Percentiles rank a stretch among this genome's conserved stretches.
These are phyloP conservation scores for Wallacemonas sp. DNA, from an alignment of 208 protist genomes.

Conservation along the genomic window DNA sequence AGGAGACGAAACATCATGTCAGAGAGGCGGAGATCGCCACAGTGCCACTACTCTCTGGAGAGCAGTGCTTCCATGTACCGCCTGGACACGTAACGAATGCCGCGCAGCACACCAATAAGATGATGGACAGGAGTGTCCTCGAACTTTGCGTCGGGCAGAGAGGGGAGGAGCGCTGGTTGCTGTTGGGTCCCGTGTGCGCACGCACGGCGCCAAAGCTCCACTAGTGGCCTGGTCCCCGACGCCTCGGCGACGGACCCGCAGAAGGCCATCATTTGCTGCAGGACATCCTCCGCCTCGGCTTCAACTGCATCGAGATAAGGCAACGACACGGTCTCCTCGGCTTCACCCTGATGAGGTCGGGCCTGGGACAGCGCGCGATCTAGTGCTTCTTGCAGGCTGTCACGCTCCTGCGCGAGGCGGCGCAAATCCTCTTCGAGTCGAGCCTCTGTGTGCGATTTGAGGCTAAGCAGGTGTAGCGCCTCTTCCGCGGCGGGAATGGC, in stretches of 20 bases:
- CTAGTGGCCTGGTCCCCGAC: neutral
- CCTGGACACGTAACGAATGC: slow-evolving; percentile 20
- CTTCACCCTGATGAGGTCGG: neutral
- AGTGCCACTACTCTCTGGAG: neutral
- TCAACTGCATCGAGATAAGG: neutral
- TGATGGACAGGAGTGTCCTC: slow-evolving; percentile 21
- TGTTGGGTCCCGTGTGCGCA: neutral
- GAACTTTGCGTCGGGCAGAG: slow-evolving; percentile 20
- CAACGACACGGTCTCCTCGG: neutral
- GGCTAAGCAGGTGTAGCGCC: neutral
- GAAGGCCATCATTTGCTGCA: slow-evolving; percentile 9
- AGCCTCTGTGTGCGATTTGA: neutral
- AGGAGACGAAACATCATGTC: too few relatives aligned
- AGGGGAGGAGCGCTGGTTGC: slow-evolving; percentile 10
- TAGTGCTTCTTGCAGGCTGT: neutral
- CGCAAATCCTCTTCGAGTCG: neutral
- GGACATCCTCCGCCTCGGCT: slow-evolving; percentile 10
- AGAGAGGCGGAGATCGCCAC: too few relatives aligned
- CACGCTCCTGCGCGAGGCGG: neutral
- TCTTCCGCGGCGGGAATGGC: slow-evolving; percentile 1
- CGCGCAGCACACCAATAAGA: slow-evolving; percentile 25
- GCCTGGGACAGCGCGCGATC: neutral
- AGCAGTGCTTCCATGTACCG: neutral
- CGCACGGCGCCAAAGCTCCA: neutral
- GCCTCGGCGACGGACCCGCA: neutral